Percentiles rank a stretch among this genome's conserved stretches.
Conservation (phyloP, 495 filamentous ascomycete genomes). For the Aspergillus nanangensis region DNA sequence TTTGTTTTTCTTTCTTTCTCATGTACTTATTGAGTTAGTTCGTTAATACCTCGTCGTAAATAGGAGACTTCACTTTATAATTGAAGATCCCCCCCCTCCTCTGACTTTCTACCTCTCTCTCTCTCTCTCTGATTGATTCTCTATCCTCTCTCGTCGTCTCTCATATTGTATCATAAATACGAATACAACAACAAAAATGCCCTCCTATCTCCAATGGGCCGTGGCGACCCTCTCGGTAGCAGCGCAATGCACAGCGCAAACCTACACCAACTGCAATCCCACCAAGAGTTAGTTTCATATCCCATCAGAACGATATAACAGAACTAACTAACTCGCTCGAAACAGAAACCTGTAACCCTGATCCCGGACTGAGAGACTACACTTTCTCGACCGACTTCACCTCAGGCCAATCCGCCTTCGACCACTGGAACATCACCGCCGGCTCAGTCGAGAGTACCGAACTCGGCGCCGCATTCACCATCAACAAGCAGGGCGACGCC, state of each 20-base stretch:
- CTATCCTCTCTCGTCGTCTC: too few relatives aligned
- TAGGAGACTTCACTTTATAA: too few relatives aligned
- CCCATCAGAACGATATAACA: not conserved
- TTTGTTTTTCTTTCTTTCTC: too few relatives aligned
- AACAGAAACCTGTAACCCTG: not conserved
- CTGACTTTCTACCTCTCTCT: too few relatives aligned
- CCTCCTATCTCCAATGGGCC: constrained; percentile 20
- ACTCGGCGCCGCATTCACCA: constrained; percentile 63
- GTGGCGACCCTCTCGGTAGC: constrained; percentile 12
- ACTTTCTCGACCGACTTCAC: constrained; percentile 51
- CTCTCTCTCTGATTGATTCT: too few relatives aligned
- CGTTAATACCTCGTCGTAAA: too few relatives aligned
- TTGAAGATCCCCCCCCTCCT: too few relatives aligned
- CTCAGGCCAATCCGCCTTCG: constrained; percentile 41
- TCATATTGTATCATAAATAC: too few relatives aligned
- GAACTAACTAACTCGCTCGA: not conserved
- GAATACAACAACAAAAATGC: constrained; percentile 9
- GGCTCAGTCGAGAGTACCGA: constrained; percentile 46
- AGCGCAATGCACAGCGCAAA: constrained; percentile 58
- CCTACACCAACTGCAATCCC: constrained; percentile 67
- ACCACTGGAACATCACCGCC: constrained; percentile 58
- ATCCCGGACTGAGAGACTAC: not conserved
- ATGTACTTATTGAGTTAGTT: too few relatives aligned
- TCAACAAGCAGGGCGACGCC: constrained; percentile 64
- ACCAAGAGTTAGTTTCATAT: constrained; percentile 38